Evolutionary conservation across 1,284 basidiomycete species (phyloP), one percentile per base, ranked within the genome.

Genomic region (Leccinum holopus): DNA sequence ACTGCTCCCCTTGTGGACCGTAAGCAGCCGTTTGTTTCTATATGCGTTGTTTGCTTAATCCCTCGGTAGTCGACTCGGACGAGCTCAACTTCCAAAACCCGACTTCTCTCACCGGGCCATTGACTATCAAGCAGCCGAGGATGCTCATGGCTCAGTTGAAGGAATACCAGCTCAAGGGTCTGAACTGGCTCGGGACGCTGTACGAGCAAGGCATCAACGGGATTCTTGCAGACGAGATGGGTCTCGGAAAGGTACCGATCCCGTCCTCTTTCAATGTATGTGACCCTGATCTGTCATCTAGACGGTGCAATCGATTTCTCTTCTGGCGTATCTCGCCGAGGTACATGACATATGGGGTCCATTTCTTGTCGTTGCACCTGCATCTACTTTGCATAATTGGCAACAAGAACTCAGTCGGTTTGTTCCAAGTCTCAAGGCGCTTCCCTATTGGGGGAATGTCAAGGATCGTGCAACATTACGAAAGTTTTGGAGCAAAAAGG

Each of bases 21-120:
- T 92, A 74, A 72, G 89, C 79, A 51, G 44, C 61, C 18, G 41
- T 37, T 49, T 56, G 2, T 41, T 55, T 63, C 25, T 59, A 32
- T 32, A 12, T 33, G 51, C 33, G 8, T 56, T 35, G 14, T 59
- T 14, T 60, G 5, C 47, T 65, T 35, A 65, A 41, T 64, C 16
- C 61, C 6, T 32, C 54, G 55, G 5, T 68, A 95, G 93, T 96
- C 69, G 94, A 97, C 75, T 92, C 92, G 47, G 97, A 99, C 72
- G 97, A 99, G 75, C 87, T 99, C 61, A 98, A 99, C 79, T 99
- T 99, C 87, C 94, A 98, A 79, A 99, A 99, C 74, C 97, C 97
- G 2, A 94, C 94, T 3, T 94, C 95, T n/a, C 81, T 97, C 70
- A 91, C 85, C 61, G 95, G 94, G 41, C 88, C 90, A 37, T 80